Conservation (phyloP, 495 filamentous ascomycete genomes). For the Halenospora varia region DNA sequence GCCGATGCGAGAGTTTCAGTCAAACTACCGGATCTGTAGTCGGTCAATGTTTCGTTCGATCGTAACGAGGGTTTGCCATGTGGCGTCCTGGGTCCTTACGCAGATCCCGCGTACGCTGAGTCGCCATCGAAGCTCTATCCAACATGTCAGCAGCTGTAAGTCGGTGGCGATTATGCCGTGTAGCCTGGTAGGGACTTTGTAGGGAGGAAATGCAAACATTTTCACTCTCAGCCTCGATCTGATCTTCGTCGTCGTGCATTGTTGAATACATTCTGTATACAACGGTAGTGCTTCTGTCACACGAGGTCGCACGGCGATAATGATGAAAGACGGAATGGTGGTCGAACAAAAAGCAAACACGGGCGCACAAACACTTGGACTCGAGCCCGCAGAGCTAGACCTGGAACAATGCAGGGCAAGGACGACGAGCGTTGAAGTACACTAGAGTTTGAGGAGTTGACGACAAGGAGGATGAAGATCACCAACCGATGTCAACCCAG, state of each 20-base stretch:
- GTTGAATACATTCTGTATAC: neutral
- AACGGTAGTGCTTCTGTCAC: no score
- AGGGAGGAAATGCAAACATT: neutral
- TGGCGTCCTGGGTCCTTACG: neutral
- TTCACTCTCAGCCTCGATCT: neutral
- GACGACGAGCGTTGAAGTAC: neutral
- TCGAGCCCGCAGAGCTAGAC: neutral
- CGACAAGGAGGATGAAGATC: neutral
- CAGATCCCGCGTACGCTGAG: conserved; percentile 6
- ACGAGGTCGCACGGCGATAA: no score
- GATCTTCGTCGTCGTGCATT: conserved; percentile 3
- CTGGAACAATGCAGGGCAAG: neutral
- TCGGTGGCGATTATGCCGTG: neutral
- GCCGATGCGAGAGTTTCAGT: conserved; percentile 8
- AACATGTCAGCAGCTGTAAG: neutral
- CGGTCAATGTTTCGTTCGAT: no score
- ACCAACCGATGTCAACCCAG: neutral
- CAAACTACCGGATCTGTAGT: conserved; percentile 1
- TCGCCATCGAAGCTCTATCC: conserved; percentile 8
- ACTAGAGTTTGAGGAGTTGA: no score
- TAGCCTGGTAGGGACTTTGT: neutral
- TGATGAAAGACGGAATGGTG: neutral
- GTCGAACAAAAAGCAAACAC: neutral
- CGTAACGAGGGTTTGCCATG: no score
- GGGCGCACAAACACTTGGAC: no score